Evolutionary conservation across 108 stramenopile genomes (phyloP).

Genomic region (Aureococcus anophagefferens): DNA sequence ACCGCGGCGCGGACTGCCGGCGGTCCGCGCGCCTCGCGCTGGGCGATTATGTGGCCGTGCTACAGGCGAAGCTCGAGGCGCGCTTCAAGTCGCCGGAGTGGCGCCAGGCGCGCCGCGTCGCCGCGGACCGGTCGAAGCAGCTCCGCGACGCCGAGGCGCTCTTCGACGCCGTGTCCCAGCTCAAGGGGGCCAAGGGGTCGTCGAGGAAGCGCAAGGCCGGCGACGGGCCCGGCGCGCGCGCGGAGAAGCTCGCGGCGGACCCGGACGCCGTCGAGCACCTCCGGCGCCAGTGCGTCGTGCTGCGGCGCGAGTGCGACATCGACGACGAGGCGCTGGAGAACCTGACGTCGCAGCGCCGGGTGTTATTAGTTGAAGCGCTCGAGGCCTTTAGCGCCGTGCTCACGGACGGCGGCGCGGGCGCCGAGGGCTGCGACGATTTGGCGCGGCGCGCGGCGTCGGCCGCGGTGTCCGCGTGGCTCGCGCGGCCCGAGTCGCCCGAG

Average conservation of each 20-base stretch:
- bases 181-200: too few relatives aligned
- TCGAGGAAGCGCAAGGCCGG: neutral
- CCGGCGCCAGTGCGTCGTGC: neutral
- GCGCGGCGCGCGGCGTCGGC: conserved; percentile 24
- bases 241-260: neutral
- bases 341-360: neutral
- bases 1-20: too few relatives aligned
- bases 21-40: conserved; percentile 16
- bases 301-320: neutral
- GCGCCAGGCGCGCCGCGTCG: conserved; percentile 18
- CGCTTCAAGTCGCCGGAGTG: conserved; percentile 44
- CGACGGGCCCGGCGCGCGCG: neutral
- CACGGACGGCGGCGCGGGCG: neutral
- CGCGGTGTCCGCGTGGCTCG: conserved; percentile 65
- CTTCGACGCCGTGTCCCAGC: neutral
- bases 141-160: conserved; percentile 2
- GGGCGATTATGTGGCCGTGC: conserved; percentile 37
- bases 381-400: neutral
- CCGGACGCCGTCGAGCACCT: neutral
- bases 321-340: neutral
- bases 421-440: too few relatives aligned
- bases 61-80: conserved; percentile 45
- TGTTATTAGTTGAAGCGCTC: neutral
- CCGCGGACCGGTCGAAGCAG: conserved; percentile 44
- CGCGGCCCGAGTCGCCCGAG: conserved; percentile 18